These are phyloP conservation scores for Globisporangium lucens DNA, from an alignment of 352 stramenopile species.

Conservation along the genomic window DNA sequence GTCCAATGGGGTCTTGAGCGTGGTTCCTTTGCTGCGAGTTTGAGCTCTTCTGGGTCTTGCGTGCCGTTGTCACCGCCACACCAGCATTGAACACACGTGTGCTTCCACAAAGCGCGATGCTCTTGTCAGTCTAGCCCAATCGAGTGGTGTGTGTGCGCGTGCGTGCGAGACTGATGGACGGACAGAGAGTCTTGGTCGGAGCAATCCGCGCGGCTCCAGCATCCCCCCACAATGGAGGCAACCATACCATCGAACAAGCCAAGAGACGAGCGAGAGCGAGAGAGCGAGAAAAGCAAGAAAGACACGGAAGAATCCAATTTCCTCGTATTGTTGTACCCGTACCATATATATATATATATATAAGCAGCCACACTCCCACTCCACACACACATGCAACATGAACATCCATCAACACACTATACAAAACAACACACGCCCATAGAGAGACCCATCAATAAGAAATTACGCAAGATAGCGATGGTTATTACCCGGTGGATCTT, in stretches of 20 bases:
- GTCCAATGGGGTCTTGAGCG: neutral
- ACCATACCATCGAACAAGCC: neutral
- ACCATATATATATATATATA: neutral
- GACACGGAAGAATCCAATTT: conserved; percentile 4
- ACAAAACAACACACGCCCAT: neutral
- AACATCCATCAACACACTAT: neutral
- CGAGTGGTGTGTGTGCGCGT: neutral
- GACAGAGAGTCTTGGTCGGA: neutral
- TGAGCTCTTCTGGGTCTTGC: neutral
- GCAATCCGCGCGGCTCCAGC: conserved; percentile 1
- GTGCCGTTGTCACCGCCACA: neutral
- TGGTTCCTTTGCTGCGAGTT: neutral
- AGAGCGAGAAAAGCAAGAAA: conserved; percentile 7
- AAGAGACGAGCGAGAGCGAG: conserved; percentile 13
- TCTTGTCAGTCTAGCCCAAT: neutral
- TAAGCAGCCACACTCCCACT: neutral
- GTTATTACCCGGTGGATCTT: conserved; percentile 83
- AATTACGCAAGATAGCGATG: conserved; percentile 10
- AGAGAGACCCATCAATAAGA: conserved; percentile 4
- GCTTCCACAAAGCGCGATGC: neutral
- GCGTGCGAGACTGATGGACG: neutral
- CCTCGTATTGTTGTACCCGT: conserved; percentile 14
- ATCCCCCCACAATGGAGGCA: neutral
- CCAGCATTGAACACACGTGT: neutral
- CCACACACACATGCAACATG: neutral